Percentiles rank a stretch among this genome's conserved stretches.
These are phyloP conservation scores for Diplodia sapinea DNA, from an alignment of 2,329 filamentous ascomycete species.

Conservation along the genomic window DNA sequence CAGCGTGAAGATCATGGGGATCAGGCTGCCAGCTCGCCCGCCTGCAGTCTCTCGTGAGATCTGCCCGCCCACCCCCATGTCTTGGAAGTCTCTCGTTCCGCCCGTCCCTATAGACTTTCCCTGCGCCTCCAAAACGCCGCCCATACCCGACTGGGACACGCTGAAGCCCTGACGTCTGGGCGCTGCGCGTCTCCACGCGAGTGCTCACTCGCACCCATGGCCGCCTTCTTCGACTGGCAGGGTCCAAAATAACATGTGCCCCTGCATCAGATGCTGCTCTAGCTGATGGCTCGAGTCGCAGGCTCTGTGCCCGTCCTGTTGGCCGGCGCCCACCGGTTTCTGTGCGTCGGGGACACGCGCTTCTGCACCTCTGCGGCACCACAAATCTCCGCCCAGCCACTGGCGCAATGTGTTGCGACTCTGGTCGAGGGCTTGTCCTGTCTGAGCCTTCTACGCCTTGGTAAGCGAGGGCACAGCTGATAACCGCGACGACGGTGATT, in stretches of 20 bases:
- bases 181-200: conserved; percentile 20
- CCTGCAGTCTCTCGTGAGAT: conserved; percentile 26
- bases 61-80: conserved; percentile 17
- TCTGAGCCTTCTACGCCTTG: conserved; percentile 6
- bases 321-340: background rate
- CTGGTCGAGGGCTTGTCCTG: conserved; percentile 18
- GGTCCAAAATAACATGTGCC: conserved; percentile 21
- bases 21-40: conserved; percentile 14
- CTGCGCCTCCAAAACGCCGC: conserved; percentile 25
- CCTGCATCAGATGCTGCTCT: conserved; percentile 24
- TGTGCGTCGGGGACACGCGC: conserved; percentile 19
- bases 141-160: conserved; percentile 3
- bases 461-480: conserved; percentile 31
- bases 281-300: conserved; percentile 24
- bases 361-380: conserved; percentile 15
- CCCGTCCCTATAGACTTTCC: conserved; percentile 1
- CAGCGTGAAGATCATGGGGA: conserved; percentile 24
- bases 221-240: conserved; percentile 15
- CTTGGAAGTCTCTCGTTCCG: conserved; percentile 16
- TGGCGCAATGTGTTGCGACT: conserved; percentile 21
- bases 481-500: conserved; percentile 29
- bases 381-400: conserved; percentile 28
- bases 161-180: conserved; percentile 5
- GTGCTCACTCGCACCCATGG: conserved; percentile 20
- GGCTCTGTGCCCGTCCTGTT: background rate